Conservation (phyloP, 805 yeast species). For the Saturnispora kantuleensis region DNA sequence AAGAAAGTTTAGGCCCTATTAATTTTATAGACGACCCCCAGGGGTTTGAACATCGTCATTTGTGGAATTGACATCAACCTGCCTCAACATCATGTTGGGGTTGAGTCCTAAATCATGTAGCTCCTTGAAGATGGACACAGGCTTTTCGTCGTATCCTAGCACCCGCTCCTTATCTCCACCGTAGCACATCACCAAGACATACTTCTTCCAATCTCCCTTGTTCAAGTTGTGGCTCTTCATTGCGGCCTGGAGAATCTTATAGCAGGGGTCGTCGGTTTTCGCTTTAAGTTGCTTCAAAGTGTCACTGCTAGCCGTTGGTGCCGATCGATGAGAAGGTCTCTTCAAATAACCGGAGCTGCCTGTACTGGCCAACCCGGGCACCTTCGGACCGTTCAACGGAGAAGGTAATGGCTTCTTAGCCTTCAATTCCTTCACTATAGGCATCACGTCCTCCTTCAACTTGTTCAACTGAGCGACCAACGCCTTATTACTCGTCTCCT, state of each 20-base stretch:
- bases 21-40: constrained; percentile 32
- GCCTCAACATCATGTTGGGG: constrained; percentile 89
- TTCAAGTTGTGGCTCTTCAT: constrained; percentile 75
- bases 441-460: constrained; percentile 55
- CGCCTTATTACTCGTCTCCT: constrained; percentile 20
- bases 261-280: constrained; percentile 84
- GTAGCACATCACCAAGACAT: constrained; percentile 80
- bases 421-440: constrained; percentile 50
- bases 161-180: constrained; percentile 89
- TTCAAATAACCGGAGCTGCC: constrained; percentile 46
- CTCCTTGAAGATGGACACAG: constrained; percentile 77
- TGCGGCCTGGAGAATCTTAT: constrained; percentile 78
- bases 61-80: constrained; percentile 47
- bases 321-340: constrained; percentile 14
- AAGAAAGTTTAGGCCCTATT: constrained; percentile 81
- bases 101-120: constrained; percentile 75
- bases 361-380: constrained; percentile 25
- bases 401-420: constrained; percentile 63
- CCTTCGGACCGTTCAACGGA: constrained; percentile 29
- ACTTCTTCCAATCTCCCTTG: constrained; percentile 76
- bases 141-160: constrained; percentile 75
- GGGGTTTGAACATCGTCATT: constrained; percentile 25
- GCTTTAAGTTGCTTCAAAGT: constrained; percentile 79
- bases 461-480: constrained; percentile 45
- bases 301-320: constrained; percentile 28